phyloP scores from a whole-genome alignment of 768 basidiomycete species.

The Mycena epipterygia region DNA sequence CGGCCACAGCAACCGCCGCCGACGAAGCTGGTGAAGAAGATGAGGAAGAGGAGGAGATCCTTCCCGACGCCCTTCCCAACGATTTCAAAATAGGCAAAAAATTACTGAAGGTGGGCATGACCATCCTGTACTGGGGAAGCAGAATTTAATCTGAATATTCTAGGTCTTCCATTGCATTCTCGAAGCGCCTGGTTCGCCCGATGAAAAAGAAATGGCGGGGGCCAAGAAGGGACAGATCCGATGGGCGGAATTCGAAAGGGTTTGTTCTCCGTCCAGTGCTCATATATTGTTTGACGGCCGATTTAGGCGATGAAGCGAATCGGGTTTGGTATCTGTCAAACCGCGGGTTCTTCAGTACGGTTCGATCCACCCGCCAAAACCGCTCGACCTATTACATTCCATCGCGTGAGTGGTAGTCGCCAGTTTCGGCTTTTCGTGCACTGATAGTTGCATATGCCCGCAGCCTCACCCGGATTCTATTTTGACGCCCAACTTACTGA shows the following conservation, averaged over 20 bases:
- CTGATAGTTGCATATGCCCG: neutral
- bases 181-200: constrained; percentile 4
- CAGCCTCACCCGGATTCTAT: constrained; percentile 36
- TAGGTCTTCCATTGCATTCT: constrained; percentile 32
- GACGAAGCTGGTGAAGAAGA: neutral
- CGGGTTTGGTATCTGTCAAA: constrained; percentile 31
- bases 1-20: neutral
- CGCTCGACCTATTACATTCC: constrained; percentile 34
- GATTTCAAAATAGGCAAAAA: constrained; percentile 35
- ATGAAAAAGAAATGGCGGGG: neutral
- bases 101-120: constrained; percentile 18
- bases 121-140: neutral
- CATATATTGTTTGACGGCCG: neutral
- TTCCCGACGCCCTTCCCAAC: constrained; percentile 29
- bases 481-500: constrained; percentile 23
- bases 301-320: constrained; percentile 32
- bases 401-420: constrained; percentile 29
- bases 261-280: neutral
- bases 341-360: constrained; percentile 35
- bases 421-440: neutral
- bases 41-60: constrained; percentile 21
- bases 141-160: neutral
- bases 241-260: constrained; percentile 36
- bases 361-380: constrained; percentile 35
- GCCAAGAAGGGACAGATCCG: constrained; percentile 30